Evolutionary conservation across 164 flowering plant species (phyloP).

Genomic region (Stephania cephalantha): DNA sequence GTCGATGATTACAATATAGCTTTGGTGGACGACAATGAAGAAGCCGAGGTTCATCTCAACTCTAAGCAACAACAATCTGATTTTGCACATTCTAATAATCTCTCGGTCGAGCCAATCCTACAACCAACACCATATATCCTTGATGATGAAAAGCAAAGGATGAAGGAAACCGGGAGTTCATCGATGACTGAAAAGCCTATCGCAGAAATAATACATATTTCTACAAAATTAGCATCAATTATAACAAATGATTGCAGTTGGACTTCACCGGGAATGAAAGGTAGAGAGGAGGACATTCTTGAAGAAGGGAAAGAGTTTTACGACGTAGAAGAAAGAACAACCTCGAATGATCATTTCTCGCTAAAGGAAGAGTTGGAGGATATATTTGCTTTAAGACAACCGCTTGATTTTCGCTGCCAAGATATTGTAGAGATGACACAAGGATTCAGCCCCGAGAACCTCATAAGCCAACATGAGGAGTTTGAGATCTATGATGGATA

Average conservation of each 20-base stretch:
- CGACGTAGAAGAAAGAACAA: background rate
- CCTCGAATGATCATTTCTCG: background rate
- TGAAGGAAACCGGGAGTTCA: background rate
- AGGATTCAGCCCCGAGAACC: conserved; percentile 7
- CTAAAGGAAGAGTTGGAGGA: background rate
- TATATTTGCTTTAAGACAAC: conserved; percentile 5
- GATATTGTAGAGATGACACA: conserved; percentile 15
- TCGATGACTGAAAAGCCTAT: background rate
- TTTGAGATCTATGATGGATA: conserved; percentile 18
- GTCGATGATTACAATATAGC: conserved; percentile 18
- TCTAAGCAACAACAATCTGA: background rate
- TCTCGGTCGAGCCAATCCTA: background rate
- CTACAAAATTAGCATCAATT: background rate
- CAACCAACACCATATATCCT: conserved; percentile 8
- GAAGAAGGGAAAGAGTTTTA: background rate
- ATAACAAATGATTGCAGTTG: background rate
- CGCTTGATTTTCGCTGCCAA: conserved; percentile 24
- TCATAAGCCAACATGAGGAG: background rate
- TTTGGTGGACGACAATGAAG: conserved; percentile 24
- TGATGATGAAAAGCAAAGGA: background rate
- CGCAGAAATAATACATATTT: background rate
- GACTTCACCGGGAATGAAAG: background rate
- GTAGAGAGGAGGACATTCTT: background rate
- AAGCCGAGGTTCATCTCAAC: conserved; percentile 12
- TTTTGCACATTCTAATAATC: conserved; percentile 7